Conservation (phyloP, 1,139 yeast genomes). For the Pichia cactophila region DNA sequence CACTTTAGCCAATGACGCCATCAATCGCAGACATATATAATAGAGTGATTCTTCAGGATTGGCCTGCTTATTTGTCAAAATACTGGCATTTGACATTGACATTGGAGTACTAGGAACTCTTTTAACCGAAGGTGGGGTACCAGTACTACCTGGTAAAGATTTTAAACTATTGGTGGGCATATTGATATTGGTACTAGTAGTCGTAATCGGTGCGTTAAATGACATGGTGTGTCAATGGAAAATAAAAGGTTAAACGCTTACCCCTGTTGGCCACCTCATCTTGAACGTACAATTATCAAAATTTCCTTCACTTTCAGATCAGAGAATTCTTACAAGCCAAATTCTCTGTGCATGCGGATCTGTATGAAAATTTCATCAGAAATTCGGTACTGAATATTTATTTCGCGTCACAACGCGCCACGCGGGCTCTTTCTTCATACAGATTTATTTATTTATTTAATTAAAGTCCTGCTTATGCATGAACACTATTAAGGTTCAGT, state of each 20-base stretch:
- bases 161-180: background rate
- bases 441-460: no score
- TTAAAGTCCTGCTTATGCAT: no score
- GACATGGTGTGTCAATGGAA: background rate
- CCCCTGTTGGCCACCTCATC: background rate
- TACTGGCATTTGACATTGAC: constrained; percentile 34
- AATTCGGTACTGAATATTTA: no score
- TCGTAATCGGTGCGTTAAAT: background rate
- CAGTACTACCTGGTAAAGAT: background rate
- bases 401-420: no score
- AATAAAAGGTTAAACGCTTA: background rate
- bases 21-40: constrained; percentile 58
- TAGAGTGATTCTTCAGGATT: constrained; percentile 63
- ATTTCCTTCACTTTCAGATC: background rate
- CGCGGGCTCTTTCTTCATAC: no score
- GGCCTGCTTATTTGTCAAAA: constrained; percentile 58
- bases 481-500: no score
- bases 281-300: background rate
- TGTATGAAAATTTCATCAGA: no score
- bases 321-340: no score
- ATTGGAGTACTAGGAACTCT: constrained; percentile 38
- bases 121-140: background rate
- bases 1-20: constrained; percentile 50
- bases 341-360: no score
- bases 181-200: background rate